These are phyloP conservation scores for Sugiyamaella chiloensis DNA, from an alignment of 805 yeast species.

Conservation along the genomic window DNA sequence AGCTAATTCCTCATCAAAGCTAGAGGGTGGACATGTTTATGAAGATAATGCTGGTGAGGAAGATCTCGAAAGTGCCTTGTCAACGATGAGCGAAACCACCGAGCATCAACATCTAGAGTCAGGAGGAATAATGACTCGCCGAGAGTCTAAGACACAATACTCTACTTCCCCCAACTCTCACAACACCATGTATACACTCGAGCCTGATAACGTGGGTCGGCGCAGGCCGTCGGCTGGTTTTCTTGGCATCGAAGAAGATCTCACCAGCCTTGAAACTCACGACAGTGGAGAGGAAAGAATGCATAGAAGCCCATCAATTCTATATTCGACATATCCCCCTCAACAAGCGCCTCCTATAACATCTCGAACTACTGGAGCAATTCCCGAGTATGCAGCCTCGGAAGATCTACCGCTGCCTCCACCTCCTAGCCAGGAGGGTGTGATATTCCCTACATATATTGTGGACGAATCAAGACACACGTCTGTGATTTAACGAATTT, in stretches of 20 bases:
- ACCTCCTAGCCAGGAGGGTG: background rate
- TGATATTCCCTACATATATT: background rate
- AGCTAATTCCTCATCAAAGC: background rate
- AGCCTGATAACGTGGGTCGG: background rate
- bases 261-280: background rate
- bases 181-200: background rate
- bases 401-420: constrained; percentile 1
- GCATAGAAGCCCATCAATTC: constrained; percentile 1
- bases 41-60: constrained; percentile 1
- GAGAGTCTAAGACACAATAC: background rate
- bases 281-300: background rate
- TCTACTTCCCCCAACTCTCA: background rate
- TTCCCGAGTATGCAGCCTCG: constrained; percentile 5
- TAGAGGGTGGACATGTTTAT: background rate
- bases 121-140: no score
- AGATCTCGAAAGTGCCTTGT: constrained; percentile 5
- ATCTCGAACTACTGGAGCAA: background rate
- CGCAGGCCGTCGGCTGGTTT: background rate
- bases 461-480: constrained; percentile 3
- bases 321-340: background rate
- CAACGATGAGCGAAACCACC: background rate
- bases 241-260: background rate
- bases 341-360: background rate
- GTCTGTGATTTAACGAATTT: background rate
- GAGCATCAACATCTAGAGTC: no score